These are phyloP conservation scores for Chenopodium berlandieri DNA, from an alignment of 148 eudicot genomes.

Conservation along the genomic window DNA sequence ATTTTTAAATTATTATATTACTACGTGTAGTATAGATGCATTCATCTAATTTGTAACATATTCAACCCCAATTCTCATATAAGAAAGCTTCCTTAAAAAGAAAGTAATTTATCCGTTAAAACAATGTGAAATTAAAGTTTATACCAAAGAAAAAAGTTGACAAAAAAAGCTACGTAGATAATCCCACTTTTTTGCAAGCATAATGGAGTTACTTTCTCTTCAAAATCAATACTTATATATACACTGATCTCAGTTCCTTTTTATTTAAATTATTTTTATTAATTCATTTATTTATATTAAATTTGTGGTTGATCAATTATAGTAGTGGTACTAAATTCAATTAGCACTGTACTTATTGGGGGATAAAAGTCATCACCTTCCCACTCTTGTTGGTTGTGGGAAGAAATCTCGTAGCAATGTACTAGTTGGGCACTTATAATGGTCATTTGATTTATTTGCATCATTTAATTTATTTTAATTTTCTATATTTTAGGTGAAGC, in stretches of 20 bases:
- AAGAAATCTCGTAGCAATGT: not conserved
- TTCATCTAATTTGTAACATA: no score
- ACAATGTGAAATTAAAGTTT: no score
- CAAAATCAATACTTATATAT: not conserved
- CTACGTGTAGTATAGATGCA: no score
- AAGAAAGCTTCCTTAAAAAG: not conserved
- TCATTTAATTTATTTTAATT: not conserved
- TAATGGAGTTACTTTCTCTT: slow-evolving; percentile 10
- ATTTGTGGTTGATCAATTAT: not conserved
- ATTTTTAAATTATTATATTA: no score
- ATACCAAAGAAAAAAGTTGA: no score
- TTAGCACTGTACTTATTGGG: slow-evolving; percentile 4
- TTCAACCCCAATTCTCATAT: no score
- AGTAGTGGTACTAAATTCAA: slow-evolving; percentile 12
- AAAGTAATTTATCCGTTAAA: not conserved
- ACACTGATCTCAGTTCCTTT: not conserved
- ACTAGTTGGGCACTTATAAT: slow-evolving; percentile 22
- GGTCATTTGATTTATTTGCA: slow-evolving; percentile 21
- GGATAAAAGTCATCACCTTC: slow-evolving; percentile 1
- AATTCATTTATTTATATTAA: no score
- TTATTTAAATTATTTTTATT: not conserved
- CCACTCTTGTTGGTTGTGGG: slow-evolving; percentile 15
- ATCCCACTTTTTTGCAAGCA: slow-evolving; percentile 11
- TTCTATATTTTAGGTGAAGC: no score
- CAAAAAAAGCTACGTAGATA: not conserved